These are phyloP conservation scores for Zygoascus ofunaensis DNA, from an alignment of 805 yeast genomes.

Conservation along the genomic window DNA sequence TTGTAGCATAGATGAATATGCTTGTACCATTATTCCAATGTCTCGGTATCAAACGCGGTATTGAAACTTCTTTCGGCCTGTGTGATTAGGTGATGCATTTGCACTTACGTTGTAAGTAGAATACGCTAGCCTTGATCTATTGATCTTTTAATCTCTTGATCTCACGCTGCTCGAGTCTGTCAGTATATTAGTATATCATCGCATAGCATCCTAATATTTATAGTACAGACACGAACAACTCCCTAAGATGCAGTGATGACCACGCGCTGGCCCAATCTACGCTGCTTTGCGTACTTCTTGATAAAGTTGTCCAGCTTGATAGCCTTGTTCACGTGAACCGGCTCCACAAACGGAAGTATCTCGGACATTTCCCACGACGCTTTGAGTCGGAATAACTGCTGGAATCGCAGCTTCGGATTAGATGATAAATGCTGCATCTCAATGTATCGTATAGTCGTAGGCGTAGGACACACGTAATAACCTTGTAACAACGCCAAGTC, in stretches of 20 bases:
- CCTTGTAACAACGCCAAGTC: conserved; percentile 50
- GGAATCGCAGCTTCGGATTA: conserved; percentile 42
- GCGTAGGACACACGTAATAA: conserved; percentile 39
- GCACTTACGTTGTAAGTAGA: too few relatives aligned
- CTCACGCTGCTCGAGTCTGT: too few relatives aligned
- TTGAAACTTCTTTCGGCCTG: too few relatives aligned
- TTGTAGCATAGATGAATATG: conserved; percentile 15
- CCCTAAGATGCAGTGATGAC: conserved; percentile 27
- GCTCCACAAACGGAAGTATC: conserved; percentile 53
- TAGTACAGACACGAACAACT: background rate
- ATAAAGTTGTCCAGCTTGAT: conserved; percentile 49
- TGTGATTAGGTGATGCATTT: too few relatives aligned
- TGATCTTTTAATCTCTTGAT: too few relatives aligned
- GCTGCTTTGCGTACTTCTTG: conserved; percentile 53
- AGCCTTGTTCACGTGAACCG: conserved; percentile 41
- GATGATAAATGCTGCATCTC: conserved; percentile 40
- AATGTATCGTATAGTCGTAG: conserved; percentile 43
- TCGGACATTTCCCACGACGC: conserved; percentile 54
- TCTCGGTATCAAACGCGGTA: too few relatives aligned
- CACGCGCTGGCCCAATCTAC: conserved; percentile 35
- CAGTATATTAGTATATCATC: too few relatives aligned
- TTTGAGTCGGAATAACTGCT: conserved; percentile 45
- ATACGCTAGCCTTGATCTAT: too few relatives aligned
- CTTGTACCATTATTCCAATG: too few relatives aligned
- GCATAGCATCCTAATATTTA: too few relatives aligned